A percentile compares a stretch with the other conserved stretches of the same genome.
These are phyloP conservation scores for Monosporascus sp. DNA, from an alignment of 2,329 filamentous ascomycete species.

Conservation along the genomic window DNA sequence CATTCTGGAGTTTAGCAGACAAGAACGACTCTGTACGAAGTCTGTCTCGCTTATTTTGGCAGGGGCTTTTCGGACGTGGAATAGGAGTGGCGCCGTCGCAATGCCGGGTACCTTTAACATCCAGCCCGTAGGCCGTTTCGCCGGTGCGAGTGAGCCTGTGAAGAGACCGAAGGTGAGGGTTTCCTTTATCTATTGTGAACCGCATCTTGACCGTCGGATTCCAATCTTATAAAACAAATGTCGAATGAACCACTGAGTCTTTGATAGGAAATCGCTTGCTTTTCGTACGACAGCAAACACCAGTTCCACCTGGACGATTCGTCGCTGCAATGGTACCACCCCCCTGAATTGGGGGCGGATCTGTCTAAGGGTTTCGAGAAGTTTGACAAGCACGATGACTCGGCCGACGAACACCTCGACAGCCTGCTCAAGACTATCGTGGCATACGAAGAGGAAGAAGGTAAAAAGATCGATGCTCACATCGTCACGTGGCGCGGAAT, in stretches of 20 bases:
- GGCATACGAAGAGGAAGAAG: constrained; percentile 63
- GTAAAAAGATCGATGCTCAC: constrained; percentile 66
- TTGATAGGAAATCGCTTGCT: constrained; percentile 76
- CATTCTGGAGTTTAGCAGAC: no score
- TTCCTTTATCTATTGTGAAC: background rate
- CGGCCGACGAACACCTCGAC: constrained; percentile 80
- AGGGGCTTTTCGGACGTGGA: no score
- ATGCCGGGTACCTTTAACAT: constrained; percentile 49
- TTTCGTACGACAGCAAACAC: constrained; percentile 87
- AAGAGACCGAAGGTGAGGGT: constrained; percentile 63
- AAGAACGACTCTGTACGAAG: no score
- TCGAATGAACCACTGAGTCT: background rate
- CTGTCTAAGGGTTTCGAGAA: constrained; percentile 75
- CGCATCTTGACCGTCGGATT: no score
- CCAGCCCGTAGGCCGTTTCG: constrained; percentile 65
- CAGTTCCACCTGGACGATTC: constrained; percentile 70
- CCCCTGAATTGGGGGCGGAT: constrained; percentile 64
- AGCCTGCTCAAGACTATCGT: constrained; percentile 73
- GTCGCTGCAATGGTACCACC: constrained; percentile 84
- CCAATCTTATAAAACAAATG: background rate
- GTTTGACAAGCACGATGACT: constrained; percentile 79
- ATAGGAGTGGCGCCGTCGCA: background rate
- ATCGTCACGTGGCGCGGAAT: constrained; percentile 94
- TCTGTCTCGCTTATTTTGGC: no score
- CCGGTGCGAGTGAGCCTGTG: constrained; percentile 62